Evolutionary conservation across 345 rosid species (phyloP).

Genomic region (Salix purpurea): DNA sequence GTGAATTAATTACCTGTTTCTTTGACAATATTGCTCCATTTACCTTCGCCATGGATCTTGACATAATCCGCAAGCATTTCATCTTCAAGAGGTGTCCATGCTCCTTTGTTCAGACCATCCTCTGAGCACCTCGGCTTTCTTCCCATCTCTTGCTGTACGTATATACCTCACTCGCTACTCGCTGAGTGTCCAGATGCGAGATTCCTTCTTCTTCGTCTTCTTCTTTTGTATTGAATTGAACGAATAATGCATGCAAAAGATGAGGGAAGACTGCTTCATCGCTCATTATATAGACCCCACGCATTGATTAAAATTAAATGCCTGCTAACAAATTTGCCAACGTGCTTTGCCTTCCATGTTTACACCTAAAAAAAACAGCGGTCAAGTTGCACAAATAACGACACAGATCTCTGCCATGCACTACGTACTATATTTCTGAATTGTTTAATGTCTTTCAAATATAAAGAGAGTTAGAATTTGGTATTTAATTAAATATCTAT

Average conservation of each 20-base stretch:
- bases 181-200: no score
- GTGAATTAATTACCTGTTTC: constrained; percentile 14
- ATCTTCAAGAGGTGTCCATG: constrained; percentile 32
- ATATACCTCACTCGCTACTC: background rate
- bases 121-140: constrained; percentile 18
- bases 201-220: no score
- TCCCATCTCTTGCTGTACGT: constrained; percentile 13
- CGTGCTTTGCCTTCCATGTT: background rate
- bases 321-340: background rate
- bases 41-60: constrained; percentile 28
- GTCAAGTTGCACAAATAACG: no score
- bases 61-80: constrained; percentile 27
- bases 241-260: background rate
- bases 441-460: background rate
- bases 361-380: background rate
- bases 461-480: background rate
- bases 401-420: no score
- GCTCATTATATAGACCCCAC: background rate
- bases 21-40: constrained; percentile 28
- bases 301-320: background rate
- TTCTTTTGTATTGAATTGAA: background rate
- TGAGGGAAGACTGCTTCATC: background rate
- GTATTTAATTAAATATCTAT: no score
- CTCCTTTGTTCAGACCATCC: constrained; percentile 34
- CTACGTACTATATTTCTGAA: background rate